Base-by-base conservation (phyloP, 1,284 basidiomycete species). In the Cerioporus squamosus region DNA sequence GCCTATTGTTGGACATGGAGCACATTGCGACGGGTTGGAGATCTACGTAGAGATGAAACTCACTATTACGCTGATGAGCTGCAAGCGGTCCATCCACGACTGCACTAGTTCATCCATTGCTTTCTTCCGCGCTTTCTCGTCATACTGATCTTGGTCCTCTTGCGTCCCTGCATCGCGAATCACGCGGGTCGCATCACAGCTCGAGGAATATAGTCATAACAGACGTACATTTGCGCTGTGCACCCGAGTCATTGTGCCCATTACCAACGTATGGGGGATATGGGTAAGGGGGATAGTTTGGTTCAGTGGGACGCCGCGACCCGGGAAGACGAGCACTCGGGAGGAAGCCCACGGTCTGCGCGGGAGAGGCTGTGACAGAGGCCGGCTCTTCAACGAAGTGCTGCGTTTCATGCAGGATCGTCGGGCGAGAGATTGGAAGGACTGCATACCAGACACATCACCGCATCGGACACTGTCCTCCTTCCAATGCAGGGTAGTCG, bases 61-160 rank as follows among this genome's bases (percentile, higher is more conserved):
- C 44, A 86, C 84, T 47, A 85, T 84, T 31, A 86, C 78, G 53
- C 77, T 81, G 66, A 87, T 85, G 10, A 85, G 70, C 69, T 84
- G 83, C 55, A 85, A 72, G 22, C 83, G 72, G 57, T 86, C 85
- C 76, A 83, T 80, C 85, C 85, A 87, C 3, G 82, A 81, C 65
- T 81, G 77, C 15, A 84, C 77, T 0, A 85, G 75, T 43, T 81
- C 79, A 60, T 70, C 77, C 70, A 80, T 71, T 3, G 81, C 82
- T 50, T 77, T 74, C 61, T 73, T 73, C 36, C 76, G 74, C 14
- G 74, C 77, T 52, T 76, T 70, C 12, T 80, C 79, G 51, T 85
- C 83, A 39, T 66, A 72, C 18, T 72, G 65, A 60, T 85, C 75
- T 66, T 83, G 80, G 1, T 82, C 77, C 43, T 72, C 68, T 61